These are phyloP conservation scores for Termitomyces sp. DNA, from an alignment of 768 basidiomycete genomes.

Conservation along the genomic window DNA sequence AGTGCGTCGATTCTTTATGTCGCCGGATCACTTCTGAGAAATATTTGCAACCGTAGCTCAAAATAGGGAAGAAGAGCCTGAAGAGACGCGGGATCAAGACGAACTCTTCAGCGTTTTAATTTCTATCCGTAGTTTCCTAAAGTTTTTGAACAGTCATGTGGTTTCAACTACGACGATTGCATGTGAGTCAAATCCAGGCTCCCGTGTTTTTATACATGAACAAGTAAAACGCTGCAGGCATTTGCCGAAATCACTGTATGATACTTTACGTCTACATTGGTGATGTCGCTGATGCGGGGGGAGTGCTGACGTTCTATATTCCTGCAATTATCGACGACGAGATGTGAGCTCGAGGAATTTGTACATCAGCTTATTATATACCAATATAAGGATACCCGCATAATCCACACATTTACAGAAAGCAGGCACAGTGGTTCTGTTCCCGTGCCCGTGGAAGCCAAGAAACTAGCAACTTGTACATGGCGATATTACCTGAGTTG, in stretches of 20 bases:
- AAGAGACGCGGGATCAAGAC: constrained; percentile 44
- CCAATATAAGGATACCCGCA: not conserved
- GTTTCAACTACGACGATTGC: constrained; percentile 84
- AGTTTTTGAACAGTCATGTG: constrained; percentile 75
- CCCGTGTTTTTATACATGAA: not conserved
- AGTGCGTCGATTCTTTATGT: not conserved
- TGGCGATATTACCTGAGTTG: not conserved
- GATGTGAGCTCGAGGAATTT: constrained; percentile 3
- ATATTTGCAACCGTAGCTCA: not conserved
- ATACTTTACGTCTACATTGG: constrained; percentile 91
- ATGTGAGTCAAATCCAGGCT: constrained; percentile 40
- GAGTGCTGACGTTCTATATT: constrained; percentile 84
- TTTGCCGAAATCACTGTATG: constrained; percentile 78
- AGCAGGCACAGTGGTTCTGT: not conserved
- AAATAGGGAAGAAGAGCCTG: constrained; percentile 25
- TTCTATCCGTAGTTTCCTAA: constrained; percentile 69
- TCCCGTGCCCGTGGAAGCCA: not conserved
- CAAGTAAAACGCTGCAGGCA: constrained; percentile 38
- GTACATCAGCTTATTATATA: not conserved
- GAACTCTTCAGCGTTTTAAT: constrained; percentile 61
- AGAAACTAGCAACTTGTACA: not conserved
- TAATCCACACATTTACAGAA: not conserved
- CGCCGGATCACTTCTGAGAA: not conserved
- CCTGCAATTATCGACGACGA: constrained; percentile 68
- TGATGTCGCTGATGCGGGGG: constrained; percentile 70